Evolutionary conservation across 2,329 filamentous ascomycete genomes (phyloP).

Genomic region (Xylaria multiplex): DNA sequence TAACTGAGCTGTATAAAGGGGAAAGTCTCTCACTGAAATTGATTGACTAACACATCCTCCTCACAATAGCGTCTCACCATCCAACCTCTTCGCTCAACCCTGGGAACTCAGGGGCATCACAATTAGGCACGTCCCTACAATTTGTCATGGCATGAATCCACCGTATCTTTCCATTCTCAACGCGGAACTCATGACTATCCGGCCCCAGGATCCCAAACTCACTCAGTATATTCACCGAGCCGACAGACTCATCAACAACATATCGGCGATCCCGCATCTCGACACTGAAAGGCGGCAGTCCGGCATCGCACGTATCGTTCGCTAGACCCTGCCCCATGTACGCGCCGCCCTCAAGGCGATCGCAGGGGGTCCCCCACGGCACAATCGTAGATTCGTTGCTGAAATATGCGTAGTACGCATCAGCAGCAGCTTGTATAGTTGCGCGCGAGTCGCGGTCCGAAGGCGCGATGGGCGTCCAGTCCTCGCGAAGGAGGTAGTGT

Average conservation of each 20-base stretch:
- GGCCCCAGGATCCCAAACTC: conserved; percentile 37
- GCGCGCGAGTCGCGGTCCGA: conserved; percentile 40
- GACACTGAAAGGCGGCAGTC: conserved; percentile 34
- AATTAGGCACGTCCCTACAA: conserved; percentile 28
- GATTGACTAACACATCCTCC: neutral
- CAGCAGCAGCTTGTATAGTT: conserved; percentile 43
- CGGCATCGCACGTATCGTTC: conserved; percentile 44
- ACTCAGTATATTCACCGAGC: conserved; percentile 33
- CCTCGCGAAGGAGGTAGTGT: conserved; percentile 43
- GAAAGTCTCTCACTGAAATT: neutral
- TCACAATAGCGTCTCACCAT: conserved; percentile 13
- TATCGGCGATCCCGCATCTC: conserved; percentile 35
- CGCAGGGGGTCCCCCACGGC: conserved; percentile 51
- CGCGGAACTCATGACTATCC: conserved; percentile 37
- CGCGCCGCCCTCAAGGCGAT: conserved; percentile 45
- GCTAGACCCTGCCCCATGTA: conserved; percentile 42
- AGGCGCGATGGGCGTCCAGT: conserved; percentile 42
- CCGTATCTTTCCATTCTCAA: conserved; percentile 32
- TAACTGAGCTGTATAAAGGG: neutral
- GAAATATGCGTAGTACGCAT: conserved; percentile 49
- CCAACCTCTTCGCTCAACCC: conserved; percentile 34
- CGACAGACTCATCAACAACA: conserved; percentile 35
- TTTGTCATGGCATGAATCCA: conserved; percentile 40
- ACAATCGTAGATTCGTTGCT: conserved; percentile 42
- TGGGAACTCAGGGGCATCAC: conserved; percentile 32